Percentiles rank a stretch among this genome's conserved stretches.
These are phyloP conservation scores for Sapria himalayana DNA, from an alignment of 345 rosid genomes.

Conservation along the genomic window DNA sequence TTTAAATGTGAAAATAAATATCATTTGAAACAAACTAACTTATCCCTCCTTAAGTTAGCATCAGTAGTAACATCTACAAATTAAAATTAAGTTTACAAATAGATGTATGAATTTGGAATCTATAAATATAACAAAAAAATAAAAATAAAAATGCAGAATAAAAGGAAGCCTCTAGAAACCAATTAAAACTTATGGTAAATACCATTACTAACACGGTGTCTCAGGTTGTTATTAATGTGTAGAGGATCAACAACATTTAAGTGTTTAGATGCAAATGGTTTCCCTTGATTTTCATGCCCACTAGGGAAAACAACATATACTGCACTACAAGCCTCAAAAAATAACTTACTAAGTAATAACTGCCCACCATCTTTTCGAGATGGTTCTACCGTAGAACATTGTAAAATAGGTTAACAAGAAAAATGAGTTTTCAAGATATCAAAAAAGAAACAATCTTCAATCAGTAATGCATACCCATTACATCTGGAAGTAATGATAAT, in stretches of 20 bases:
- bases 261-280: conserved; percentile 63
- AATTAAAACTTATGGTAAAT: conserved; percentile 4
- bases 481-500: conserved; percentile 58
- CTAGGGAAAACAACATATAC: conserved; percentile 50
- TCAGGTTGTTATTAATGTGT: conserved; percentile 92
- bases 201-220: conserved; percentile 99
- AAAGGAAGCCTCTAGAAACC: not conserved
- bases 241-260: conserved; percentile 96
- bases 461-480: conserved; percentile 32
- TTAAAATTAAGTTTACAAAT: no score
- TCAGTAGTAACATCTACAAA: no score
- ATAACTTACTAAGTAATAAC: conserved; percentile 36
- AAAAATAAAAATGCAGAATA: no score
- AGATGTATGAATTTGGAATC: no score
- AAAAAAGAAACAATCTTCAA: conserved; percentile 3
- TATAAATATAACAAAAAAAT: no score
- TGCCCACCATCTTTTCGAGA: conserved; percentile 67
- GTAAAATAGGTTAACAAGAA: no score
- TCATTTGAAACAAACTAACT: no score
- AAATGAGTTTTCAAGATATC: no score
- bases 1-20: no score
- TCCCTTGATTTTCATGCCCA: conserved; percentile 58
- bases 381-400: conserved; percentile 45
- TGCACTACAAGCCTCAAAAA: conserved; percentile 57
- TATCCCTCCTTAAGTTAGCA: no score